Conservation (phyloP, 176 grass and related monocot genomes). For the Otatea glauca region DNA sequence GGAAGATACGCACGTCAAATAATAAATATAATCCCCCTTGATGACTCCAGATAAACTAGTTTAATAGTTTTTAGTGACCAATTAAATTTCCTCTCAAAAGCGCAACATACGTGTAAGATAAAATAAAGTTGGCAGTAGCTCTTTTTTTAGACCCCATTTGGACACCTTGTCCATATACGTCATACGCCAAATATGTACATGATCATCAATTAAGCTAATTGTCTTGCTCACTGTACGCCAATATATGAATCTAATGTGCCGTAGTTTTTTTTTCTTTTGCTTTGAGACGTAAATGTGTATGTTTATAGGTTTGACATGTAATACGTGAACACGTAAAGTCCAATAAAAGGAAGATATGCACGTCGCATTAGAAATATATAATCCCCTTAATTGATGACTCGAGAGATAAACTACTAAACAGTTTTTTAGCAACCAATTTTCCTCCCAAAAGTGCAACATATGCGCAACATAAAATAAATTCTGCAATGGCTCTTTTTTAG, state of each 20-base stretch:
- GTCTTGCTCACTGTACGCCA: no score
- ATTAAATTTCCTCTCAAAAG: neutral
- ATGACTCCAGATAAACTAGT: neutral
- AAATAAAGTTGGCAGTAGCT: neutral
- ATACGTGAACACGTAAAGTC: neutral
- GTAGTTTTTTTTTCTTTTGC: no score
- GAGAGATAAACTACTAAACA: neutral
- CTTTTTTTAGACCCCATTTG: neutral
- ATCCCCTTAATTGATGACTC: neutral
- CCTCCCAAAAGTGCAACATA: no score
- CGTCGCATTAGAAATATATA: neutral
- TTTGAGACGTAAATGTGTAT: no score
- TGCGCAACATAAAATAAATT: neutral
- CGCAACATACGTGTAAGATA: neutral
- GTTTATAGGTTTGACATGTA: no score
- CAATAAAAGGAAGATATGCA: neutral
- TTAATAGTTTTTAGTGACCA: neutral
- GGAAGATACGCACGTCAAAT: neutral
- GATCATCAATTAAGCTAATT: no score
- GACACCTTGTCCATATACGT: no score
- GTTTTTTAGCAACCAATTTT: no score
- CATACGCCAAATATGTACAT: no score
- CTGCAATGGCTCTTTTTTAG: no score
- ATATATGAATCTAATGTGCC: no score
- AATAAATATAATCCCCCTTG: neutral